These are phyloP conservation scores for Olyra latifolia DNA, from an alignment of 176 grass and related monocot genomes.

Conservation along the genomic window DNA sequence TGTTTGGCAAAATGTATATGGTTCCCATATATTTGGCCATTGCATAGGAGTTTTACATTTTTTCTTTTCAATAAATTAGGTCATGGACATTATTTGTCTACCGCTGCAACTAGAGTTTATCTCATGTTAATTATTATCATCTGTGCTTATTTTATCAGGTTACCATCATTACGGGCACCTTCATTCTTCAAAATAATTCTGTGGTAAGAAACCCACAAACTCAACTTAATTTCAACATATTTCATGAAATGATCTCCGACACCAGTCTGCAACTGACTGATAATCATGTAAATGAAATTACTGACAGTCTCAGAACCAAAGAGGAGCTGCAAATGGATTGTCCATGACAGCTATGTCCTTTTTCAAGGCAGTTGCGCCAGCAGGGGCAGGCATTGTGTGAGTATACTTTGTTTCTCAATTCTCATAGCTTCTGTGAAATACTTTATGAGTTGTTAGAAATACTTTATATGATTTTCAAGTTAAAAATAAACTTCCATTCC, in stretches of 20 bases:
- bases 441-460: not conserved
- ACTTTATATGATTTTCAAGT: not conserved
- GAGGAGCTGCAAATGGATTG: conserved; percentile 69
- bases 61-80: not conserved
- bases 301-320: conserved; percentile 61
- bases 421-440: not conserved
- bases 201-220: conserved; percentile 39
- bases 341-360: conserved; percentile 59
- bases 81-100: not conserved
- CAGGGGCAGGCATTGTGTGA: conserved; percentile 59
- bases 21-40: not conserved
- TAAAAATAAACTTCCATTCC: not conserved
- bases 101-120: not conserved
- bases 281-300: not conserved
- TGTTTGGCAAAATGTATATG: not conserved
- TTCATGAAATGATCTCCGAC: not conserved
- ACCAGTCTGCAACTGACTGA: not conserved
- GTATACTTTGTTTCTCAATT: not conserved
- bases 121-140: not conserved
- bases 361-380: conserved; percentile 66
- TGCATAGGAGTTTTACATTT: not conserved
- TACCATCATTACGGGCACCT: conserved; percentile 45
- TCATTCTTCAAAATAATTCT: conserved; percentile 67
- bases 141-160: conserved; percentile 15
- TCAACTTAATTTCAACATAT: not conserved